Conservation (phyloP, 2,329 filamentous ascomycete genomes). For the Sporothrix pseudoabietina region DNA sequence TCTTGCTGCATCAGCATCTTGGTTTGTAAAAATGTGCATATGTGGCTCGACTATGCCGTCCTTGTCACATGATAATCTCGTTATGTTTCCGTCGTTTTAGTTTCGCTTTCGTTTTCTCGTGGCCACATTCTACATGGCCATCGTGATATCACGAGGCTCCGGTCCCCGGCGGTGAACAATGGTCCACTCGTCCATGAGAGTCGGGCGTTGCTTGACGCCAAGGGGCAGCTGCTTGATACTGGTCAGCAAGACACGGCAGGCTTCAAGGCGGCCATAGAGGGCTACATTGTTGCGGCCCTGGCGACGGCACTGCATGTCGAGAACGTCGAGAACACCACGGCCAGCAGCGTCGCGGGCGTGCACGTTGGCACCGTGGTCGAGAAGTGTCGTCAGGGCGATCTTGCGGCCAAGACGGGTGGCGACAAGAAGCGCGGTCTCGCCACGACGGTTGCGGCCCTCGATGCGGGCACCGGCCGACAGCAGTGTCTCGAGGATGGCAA, state of each 20-base stretch:
- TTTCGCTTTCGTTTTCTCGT: neutral
- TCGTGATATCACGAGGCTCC: conserved; percentile 33
- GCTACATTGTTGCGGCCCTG: conserved; percentile 37
- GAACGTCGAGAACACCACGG: conserved; percentile 41
- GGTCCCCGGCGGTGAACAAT: conserved; percentile 31
- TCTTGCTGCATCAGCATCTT: neutral
- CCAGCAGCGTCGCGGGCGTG: conserved; percentile 41
- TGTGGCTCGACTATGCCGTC: neutral
- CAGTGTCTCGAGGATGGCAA: conserved; percentile 49
- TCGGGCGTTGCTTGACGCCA: conserved; percentile 36
- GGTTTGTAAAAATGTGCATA: neutral
- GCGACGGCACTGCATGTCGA: conserved; percentile 36
- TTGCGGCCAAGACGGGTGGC: conserved; percentile 57
- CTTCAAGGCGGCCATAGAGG: conserved; percentile 42
- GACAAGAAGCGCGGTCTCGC: conserved; percentile 59
- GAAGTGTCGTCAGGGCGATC: conserved; percentile 50
- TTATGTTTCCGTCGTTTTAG: neutral
- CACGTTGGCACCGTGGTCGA: conserved; percentile 44
- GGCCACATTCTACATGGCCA: conserved; percentile 27
- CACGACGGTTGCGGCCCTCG: conserved; percentile 55
- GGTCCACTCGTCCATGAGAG: conserved; percentile 36
- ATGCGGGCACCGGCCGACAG: conserved; percentile 49
- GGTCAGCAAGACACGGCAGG: conserved; percentile 41
- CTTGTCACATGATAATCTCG: neutral
- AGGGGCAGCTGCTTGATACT: conserved; percentile 39